These are phyloP conservation scores for Suhomyces bolitotheri DNA, from an alignment of 1,139 yeast genomes.

Conservation along the genomic window DNA sequence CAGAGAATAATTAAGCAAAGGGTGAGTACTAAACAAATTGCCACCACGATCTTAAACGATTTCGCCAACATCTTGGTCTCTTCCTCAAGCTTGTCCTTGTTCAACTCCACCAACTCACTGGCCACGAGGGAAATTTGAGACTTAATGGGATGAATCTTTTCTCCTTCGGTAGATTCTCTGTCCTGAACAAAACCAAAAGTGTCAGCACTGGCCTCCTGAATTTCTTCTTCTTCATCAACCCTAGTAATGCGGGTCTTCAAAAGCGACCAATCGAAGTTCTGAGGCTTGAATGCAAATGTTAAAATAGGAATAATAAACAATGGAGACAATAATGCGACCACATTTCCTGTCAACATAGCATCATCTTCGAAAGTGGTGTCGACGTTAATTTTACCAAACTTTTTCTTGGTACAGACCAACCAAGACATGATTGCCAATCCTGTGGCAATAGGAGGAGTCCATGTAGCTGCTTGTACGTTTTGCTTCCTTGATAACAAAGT, in stretches of 20 bases:
- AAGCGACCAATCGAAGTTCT: slow-evolving; percentile 70
- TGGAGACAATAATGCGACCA: slow-evolving; percentile 81
- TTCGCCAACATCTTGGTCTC: slow-evolving; percentile 47
- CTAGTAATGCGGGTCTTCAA: slow-evolving; percentile 53
- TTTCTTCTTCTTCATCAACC: slow-evolving; percentile 69
- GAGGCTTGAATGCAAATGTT: slow-evolving; percentile 63
- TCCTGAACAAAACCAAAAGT: slow-evolving; percentile 19
- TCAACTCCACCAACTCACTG: slow-evolving; percentile 40
- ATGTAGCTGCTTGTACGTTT: slow-evolving; percentile 59
- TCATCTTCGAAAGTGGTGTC: slow-evolving; percentile 71
- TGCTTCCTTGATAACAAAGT: slow-evolving; percentile 70
- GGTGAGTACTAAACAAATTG: slow-evolving; percentile 56
- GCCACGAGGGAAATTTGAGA: slow-evolving; percentile 45
- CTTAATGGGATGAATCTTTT: slow-evolving; percentile 40
- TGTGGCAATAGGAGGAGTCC: slow-evolving; percentile 64
- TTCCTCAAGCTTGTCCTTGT: slow-evolving; percentile 38
- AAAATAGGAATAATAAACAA: slow-evolving; percentile 63
- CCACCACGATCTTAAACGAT: slow-evolving; percentile 57
- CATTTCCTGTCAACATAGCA: slow-evolving; percentile 85
- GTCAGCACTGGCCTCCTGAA: slow-evolving; percentile 36
- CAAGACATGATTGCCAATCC: slow-evolving; percentile 63
- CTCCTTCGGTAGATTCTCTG: slow-evolving; percentile 25
- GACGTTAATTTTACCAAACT: slow-evolving; percentile 56
- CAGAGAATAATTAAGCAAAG: slow-evolving; percentile 64
- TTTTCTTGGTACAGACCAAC: slow-evolving; percentile 59